Conservation (phyloP, 2,329 filamentous ascomycete species). For the Calonectria fujianensis region DNA sequence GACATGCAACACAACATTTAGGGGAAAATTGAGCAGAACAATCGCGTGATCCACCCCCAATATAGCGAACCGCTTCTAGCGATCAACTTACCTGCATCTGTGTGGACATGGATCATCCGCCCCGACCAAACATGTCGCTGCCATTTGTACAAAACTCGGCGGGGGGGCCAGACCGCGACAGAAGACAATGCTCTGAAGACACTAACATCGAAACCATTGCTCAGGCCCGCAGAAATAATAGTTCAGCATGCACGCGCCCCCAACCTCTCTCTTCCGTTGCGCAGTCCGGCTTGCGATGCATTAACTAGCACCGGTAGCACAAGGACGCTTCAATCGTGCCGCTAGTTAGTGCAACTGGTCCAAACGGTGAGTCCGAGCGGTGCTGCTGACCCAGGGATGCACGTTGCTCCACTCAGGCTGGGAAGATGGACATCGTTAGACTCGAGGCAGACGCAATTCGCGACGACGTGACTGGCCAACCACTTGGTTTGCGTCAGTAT, state of each 20-base stretch:
- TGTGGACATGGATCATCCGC: background rate
- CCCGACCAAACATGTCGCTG: background rate
- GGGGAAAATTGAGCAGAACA: background rate
- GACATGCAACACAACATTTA: background rate
- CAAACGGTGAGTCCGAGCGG: slow-evolving; percentile 35
- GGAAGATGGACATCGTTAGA: slow-evolving; percentile 7
- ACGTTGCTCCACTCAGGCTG: background rate
- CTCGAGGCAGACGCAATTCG: slow-evolving; percentile 20
- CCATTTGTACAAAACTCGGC: slow-evolving; percentile 7
- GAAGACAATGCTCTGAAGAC: background rate
- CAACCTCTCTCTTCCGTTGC: background rate
- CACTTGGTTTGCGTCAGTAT: slow-evolving; percentile 29
- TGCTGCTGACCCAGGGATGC: background rate
- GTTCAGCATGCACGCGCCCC: slow-evolving; percentile 9
- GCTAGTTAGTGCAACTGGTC: background rate
- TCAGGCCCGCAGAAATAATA: background rate
- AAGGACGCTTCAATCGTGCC: background rate
- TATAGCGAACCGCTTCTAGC: slow-evolving; percentile 8
- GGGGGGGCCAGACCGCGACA: background rate
- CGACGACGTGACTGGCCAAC: slow-evolving; percentile 19
- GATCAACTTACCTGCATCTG: background rate
- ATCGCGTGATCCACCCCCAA: slow-evolving; percentile 6
- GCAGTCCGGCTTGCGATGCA: background rate
- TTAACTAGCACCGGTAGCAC: background rate
- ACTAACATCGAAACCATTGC: slow-evolving; percentile 5